phyloP scores from a whole-genome alignment of 257 asterid species.

The Marsdenia floribunda region DNA sequence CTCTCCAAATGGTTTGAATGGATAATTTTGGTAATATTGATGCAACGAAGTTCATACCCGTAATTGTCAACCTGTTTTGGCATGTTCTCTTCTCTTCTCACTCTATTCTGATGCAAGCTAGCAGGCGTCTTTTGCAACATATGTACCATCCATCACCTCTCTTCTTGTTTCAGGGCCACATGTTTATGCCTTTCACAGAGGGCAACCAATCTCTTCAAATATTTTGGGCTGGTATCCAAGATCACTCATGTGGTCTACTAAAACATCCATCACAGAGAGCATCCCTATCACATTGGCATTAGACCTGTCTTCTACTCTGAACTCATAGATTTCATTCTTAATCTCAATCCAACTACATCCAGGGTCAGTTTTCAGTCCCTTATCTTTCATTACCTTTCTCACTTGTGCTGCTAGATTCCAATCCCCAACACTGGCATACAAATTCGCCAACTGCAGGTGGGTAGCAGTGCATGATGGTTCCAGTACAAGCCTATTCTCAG shows the following conservation, averaged over 20 bases:
- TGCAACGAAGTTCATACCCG: background rate
- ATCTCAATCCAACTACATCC: conserved; percentile 84
- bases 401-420: conserved; percentile 17
- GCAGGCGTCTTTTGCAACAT: background rate
- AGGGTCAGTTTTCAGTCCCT: conserved; percentile 64
- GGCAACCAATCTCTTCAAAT: conserved; percentile 11
- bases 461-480: conserved; percentile 16
- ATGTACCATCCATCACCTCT: background rate
- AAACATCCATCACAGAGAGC: conserved; percentile 10
- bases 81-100: background rate
- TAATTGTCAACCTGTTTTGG: background rate
- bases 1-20: background rate
- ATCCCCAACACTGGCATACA: conserved; percentile 9
- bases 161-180: background rate
- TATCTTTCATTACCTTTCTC: conserved; percentile 58
- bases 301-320: conserved; percentile 67
- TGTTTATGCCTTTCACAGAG: background rate
- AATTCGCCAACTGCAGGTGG: conserved; percentile 8
- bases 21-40: background rate
- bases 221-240: background rate
- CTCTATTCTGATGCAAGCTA: background rate
- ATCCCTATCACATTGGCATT: conserved; percentile 18
- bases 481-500: conserved; percentile 16
- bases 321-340: conserved; percentile 51
- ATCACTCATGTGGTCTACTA: conserved; percentile 27